Base-by-base conservation (phyloP, 2,329 filamentous ascomycete genomes). In the Fusarium buxicola region DNA sequence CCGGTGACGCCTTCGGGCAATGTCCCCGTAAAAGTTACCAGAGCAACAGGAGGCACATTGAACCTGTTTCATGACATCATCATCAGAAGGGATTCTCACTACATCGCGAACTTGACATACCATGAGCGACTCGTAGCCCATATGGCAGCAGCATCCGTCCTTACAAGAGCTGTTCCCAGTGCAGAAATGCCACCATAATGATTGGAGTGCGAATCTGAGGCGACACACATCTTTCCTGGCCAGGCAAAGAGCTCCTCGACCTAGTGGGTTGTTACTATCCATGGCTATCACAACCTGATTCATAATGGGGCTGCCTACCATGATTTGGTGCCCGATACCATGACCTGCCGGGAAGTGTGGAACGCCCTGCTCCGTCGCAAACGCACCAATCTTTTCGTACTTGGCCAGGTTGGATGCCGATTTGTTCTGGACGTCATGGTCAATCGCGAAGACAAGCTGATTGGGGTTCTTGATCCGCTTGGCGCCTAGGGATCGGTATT, bases 301-400 rank as follows among this genome's bases (percentile, higher is more conserved):
- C 1, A 25, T 39, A 13, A 13, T 3, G 13, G 10, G 12, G n/a
- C n/a, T 5, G 18, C 43, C 32, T 40, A 52, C 55, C 67, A 94
- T 92, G 69, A 93, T 88, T 76, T 96, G 93, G 75, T 96, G 93
- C 2, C 92, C 92, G 72, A 96, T 96, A 18, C 91, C 91, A 47
- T 86, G 77, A 2, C 91, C 91, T 2, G 92, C 90, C 2, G 87
- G 87, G 70, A 89, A 95, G 72, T 93, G 93, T 56, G 88, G 83
- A 1, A 95, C 85, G 3, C 89, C 90, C 58, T 96, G 91, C 60
- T 86, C 82, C 71, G 84, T 83, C 3, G 92, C 93, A 76, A 97
- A 96, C 58, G 87, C 83, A 73, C 95, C 87, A 47, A 96, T 96
- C 72, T 91, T 85, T 21, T 77, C 75, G 75, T 96, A 97, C 72